Base-by-base conservation (phyloP, 1,284 basidiomycete species). In the Moesziomyces sp. region DNA sequence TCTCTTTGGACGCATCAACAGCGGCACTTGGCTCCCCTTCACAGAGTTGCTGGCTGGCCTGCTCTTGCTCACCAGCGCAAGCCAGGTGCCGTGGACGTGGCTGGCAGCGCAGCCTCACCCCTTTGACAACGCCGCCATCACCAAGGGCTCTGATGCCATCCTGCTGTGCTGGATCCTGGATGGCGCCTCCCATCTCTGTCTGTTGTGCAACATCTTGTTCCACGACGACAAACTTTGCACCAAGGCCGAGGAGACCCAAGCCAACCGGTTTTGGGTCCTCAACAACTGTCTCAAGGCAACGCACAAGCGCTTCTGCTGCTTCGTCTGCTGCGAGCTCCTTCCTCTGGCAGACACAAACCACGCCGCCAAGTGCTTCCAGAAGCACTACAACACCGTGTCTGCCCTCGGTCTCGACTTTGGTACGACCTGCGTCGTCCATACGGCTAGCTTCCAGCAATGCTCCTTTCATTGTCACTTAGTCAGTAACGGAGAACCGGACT, bases 161-260 rank as follows among this genome's bases (percentile, higher is more conserved):
- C 28, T 49, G 7, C 47, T 49, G 16, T 1, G 16, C 10, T 49
- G 47, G 26, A 13, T 49, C 5, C 34, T 49, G 47, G 23, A 23
- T n/a, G 47, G 47, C 13, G 5, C 26, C 11, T 49, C 47, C 16
- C 47, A 49, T 24, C 28, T 49, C 10, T 49, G 23, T 19, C 47
- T 28, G n/a, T 49, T 28, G 26, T 49, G 47, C 16, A 28, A 49
- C n/a, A n/a, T 16, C 6, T 49, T n/a, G 24, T 49, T 49, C 47
- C 47, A 49, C n/a, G 26, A 3, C 24, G 13, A 49, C 26, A 5
- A 49, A 13, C 13, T 49, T 3, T 8, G 18, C 6, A n/a, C 28
- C 26, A 16, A 26, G 46, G 24, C 19, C 19, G 8, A 24, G 4
- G 34, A 14, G 47, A 18, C 16, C 16, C 26, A 16, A n/a, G 13